These are phyloP conservation scores for Capsicum pubescens DNA, from an alignment of 257 asterid genomes.

Conservation along the genomic window DNA sequence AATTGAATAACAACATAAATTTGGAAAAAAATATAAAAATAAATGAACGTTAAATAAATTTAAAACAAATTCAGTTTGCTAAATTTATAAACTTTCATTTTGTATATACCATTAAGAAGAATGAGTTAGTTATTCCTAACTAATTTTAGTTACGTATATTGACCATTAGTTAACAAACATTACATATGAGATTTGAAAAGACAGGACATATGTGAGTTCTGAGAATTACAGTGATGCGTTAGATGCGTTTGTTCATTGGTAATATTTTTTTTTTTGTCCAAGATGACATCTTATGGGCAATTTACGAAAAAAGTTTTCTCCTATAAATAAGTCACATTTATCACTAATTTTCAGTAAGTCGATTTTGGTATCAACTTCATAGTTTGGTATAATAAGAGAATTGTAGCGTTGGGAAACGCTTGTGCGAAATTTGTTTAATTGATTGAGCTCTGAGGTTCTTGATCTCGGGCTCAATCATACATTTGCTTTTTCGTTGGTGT, in stretches of 20 bases:
- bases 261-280: not conserved
- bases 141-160: not conserved
- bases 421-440: not conserved
- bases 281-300: not conserved
- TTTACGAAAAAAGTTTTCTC: too few species aligned
- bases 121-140: not conserved
- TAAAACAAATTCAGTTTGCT: not conserved
- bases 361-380: not conserved
- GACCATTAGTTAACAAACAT: not conserved
- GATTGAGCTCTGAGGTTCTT: not conserved
- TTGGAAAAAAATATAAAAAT: too few species aligned
- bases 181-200: not conserved
- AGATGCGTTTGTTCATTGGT: not conserved
- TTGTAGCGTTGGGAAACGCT: constrained; percentile 10
- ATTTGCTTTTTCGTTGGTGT: not conserved
- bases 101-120: too few species aligned
- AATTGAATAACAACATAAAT: too few species aligned
- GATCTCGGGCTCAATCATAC: not conserved
- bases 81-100: too few species aligned
- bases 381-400: not conserved
- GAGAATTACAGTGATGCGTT: not conserved
- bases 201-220: constrained; percentile 8
- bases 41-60: not conserved
- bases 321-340: not conserved
- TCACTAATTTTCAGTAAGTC: not conserved